Percentiles rank a stretch among this genome's conserved stretches.
Evolutionary conservation across 2,329 filamentous ascomycete species (phyloP).

Genomic region (Coniochaeta ligniaria): DNA sequence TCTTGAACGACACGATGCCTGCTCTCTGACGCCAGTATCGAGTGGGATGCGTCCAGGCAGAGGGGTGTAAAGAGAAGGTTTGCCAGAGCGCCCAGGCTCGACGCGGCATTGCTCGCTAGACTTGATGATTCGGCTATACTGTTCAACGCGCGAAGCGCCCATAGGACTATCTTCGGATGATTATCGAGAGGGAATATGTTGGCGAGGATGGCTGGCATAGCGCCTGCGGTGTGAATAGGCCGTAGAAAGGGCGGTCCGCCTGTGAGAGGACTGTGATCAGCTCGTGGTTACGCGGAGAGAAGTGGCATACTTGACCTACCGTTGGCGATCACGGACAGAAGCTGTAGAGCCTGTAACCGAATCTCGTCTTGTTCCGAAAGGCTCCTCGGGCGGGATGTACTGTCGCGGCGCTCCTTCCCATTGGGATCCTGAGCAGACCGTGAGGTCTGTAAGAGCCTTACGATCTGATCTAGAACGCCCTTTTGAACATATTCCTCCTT

Average conservation of each 20-base stretch:
- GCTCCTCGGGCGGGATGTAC: slow-evolving; percentile 23
- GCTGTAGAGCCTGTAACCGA: slow-evolving; percentile 71
- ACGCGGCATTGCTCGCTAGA: slow-evolving; percentile 38
- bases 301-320: slow-evolving; percentile 39
- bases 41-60: slow-evolving; percentile 54
- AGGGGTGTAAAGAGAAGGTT: slow-evolving; percentile 57
- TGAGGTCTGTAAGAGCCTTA: slow-evolving; percentile 34
- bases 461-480: slow-evolving; percentile 58
- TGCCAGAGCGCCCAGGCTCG: slow-evolving; percentile 45
- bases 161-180: slow-evolving; percentile 59
- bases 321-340: slow-evolving; percentile 79
- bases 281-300: neutral
- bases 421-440: slow-evolving; percentile 24
- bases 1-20: slow-evolving; percentile 45
- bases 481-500: slow-evolving; percentile 72
- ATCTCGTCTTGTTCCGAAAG: slow-evolving; percentile 59
- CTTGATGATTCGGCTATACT: slow-evolving; percentile 61
- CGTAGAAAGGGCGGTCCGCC: slow-evolving; percentile 73
- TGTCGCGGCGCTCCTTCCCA: slow-evolving; percentile 29
- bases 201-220: slow-evolving; percentile 63
- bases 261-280: slow-evolving; percentile 24
- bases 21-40: slow-evolving; percentile 57
- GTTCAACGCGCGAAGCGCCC: slow-evolving; percentile 67
- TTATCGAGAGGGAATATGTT: slow-evolving; percentile 60
- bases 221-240: slow-evolving; percentile 61